Base-by-base conservation (phyloP, 352 stramenopile genomes). In the Phytophthora hybrid region DNA sequence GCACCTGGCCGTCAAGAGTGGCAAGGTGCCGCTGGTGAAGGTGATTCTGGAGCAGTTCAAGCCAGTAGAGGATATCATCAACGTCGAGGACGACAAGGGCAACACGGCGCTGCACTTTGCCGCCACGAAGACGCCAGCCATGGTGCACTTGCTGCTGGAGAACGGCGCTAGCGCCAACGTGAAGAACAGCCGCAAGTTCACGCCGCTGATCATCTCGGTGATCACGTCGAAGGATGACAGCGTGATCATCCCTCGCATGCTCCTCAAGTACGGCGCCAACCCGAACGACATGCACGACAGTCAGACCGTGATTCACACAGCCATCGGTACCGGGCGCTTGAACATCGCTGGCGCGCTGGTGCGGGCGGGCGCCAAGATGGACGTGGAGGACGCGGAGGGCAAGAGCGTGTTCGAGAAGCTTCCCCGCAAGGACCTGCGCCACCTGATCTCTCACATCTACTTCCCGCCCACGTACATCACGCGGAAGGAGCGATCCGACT, bases 261-360 rank as follows among this genome's bases (percentile, higher is more conserved):
- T 96, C 62, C 84, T 96, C 49, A 96, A 96, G 74, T 96, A 82
- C 59, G 89, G 89, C 44, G 89, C 89, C 37, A 96, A 96, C 77
- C 89, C 89, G 62, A 96, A 96, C 71, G 89, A 96, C 61, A 93
- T 96, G 83, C 89, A 96, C 77, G 89, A 96, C 69, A 90, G 84
- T 56, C 87, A 94, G 54, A 96, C 89, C 5, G 88, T 96, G 21
- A 94, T 96, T 63, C 89, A 96, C 83, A 96, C 89, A 9, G 89
- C 89, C 16, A 89, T 96, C 57, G 83, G 77, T 52, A 84, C 73
- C 10, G 76, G 83, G 2, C 68, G 80, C 41, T 74, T 95, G 51
- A 61, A 96, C n/a, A 94, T 95, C 26, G 89, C 89, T 41, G 89
- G 88, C 16, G 89, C 89, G 19, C 76, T 96, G 4, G 85, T 96